Percentiles rank a stretch among this genome's conserved stretches.
Evolutionary conservation across 371 early-diverging fungal species (phyloP).

Genomic region (Dinochytrium kinnereticum): DNA sequence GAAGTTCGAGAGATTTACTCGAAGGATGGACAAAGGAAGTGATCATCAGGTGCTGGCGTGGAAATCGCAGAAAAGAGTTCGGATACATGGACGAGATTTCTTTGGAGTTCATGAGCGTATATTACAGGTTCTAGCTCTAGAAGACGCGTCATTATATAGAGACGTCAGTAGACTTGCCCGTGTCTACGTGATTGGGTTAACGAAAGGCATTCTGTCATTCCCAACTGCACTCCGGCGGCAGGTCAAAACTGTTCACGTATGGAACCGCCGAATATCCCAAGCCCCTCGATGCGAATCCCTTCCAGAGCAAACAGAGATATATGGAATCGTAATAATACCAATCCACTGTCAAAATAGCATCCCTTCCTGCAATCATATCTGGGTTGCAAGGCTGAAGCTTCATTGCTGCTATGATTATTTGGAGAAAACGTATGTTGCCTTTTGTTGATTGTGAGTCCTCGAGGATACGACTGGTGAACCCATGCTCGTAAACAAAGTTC

Average conservation of each 20-base stretch:
- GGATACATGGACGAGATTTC: no score
- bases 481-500: conserved; percentile 72
- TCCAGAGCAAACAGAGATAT: conserved; percentile 81
- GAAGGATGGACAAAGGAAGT: no score
- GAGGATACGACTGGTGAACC: conserved; percentile 30
- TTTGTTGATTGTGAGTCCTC: not conserved
- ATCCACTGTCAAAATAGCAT: conserved; percentile 89
- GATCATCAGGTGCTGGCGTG: no score
- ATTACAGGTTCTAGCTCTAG: no score
- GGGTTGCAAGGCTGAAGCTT: conserved; percentile 92
- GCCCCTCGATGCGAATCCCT: conserved; percentile 84
- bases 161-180: no score
- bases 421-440: conserved; percentile 40
- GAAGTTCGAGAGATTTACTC: no score
- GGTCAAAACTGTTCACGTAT: not conserved
- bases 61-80: no score
- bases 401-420: conserved; percentile 29
- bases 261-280: not conserved
- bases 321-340: conserved; percentile 69
- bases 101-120: no score
- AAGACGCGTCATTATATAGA: no score
- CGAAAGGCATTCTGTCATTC: no score
- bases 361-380: conserved; percentile 82
- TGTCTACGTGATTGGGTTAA: no score
- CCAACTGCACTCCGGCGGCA: not conserved